phyloP scores from a whole-genome alignment of 331 rosid genomes.

The Rhamnella rubrinervis region DNA sequence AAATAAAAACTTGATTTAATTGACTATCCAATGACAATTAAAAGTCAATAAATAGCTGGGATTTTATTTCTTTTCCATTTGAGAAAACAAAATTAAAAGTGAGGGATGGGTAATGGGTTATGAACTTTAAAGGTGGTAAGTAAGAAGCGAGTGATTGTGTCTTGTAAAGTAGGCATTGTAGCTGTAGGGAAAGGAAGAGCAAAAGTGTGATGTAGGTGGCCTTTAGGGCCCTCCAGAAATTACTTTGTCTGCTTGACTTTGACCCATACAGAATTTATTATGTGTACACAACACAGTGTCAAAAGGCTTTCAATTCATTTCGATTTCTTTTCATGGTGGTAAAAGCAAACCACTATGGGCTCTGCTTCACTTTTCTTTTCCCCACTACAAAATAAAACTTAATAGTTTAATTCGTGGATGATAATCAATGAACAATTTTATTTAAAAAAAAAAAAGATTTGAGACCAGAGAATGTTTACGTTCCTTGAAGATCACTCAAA shows the following conservation, averaged over 20 bases:
- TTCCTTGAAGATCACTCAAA: conserved; percentile 21
- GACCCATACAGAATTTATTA: not conserved
- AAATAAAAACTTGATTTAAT: no score
- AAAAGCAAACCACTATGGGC: conserved; percentile 7
- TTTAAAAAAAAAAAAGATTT: not conserved
- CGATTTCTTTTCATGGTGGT: not conserved
- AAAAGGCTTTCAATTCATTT: conserved; percentile 5
- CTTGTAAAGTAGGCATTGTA: not conserved
- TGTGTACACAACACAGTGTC: not conserved
- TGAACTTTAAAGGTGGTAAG: no score
- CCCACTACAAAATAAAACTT: not conserved
- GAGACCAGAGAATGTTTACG: conserved; percentile 18
- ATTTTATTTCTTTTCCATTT: no score
- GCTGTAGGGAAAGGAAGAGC: not conserved
- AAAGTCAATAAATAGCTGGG: no score
- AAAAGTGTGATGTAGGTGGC: conserved; percentile 1
- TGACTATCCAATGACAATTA: no score
- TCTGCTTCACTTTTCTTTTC: not conserved
- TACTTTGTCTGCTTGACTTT: conserved; percentile 15
- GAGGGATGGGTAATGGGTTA: no score
- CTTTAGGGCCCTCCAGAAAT: not conserved
- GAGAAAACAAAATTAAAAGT: no score
- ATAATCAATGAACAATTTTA: not conserved
- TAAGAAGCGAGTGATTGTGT: not conserved
- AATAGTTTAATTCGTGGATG: not conserved